phyloP scores from a whole-genome alignment of 208 protist genomes.

The Leishmania major region DNA sequence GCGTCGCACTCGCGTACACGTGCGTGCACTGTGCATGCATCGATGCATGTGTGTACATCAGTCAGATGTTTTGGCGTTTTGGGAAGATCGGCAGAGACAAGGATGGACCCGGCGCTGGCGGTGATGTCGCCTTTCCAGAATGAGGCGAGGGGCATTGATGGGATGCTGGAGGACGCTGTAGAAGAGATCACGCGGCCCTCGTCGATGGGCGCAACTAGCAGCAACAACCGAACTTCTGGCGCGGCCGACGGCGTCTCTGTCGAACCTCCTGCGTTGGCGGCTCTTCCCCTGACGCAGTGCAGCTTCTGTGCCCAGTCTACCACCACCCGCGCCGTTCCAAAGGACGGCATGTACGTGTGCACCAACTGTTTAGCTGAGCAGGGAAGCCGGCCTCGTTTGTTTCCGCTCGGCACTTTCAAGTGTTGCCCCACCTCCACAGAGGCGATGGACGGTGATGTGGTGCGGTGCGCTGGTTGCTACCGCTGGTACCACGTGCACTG shows the following conservation, averaged over 20 bases:
- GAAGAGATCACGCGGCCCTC: slow-evolving; percentile 38
- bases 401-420: slow-evolving; percentile 78
- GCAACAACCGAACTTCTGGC: background rate
- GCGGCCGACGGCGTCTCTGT: background rate
- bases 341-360: slow-evolving; percentile 75
- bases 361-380: slow-evolving; percentile 42
- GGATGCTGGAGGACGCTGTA: slow-evolving; percentile 56
- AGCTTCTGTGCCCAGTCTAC: slow-evolving; percentile 41
- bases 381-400: slow-evolving; percentile 22
- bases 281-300: slow-evolving; percentile 31
- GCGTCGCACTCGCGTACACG: background rate
- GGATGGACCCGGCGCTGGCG: slow-evolving; percentile 76
- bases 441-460: slow-evolving; percentile 64
- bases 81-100: background rate
- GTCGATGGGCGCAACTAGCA: background rate
- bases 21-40: background rate
- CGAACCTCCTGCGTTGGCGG: background rate
- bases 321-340: slow-evolving; percentile 45
- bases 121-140: slow-evolving; percentile 78
- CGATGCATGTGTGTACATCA: too few species aligned
- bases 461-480: slow-evolving; percentile 66
- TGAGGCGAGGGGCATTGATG: slow-evolving; percentile 49
- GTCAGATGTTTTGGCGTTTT: background rate
- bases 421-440: slow-evolving; percentile 81
- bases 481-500: slow-evolving; percentile 83